These are phyloP conservation scores for Tinospora cordifolia DNA, from an alignment of 164 flowering plant species.

Conservation along the genomic window DNA sequence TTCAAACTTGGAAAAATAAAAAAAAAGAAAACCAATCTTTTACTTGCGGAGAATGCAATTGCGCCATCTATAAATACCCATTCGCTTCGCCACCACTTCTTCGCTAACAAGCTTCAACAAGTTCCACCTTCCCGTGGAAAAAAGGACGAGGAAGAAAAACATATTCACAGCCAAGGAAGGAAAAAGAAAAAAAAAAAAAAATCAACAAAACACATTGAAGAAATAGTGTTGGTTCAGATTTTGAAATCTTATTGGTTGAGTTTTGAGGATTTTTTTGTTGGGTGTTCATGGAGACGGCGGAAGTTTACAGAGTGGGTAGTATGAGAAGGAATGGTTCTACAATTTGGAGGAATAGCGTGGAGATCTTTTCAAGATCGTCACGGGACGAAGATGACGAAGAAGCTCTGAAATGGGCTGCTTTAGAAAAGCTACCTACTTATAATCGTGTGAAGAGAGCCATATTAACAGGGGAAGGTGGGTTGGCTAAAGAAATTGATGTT, in stretches of 20 bases:
- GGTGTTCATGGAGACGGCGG: slow-evolving; percentile 15
- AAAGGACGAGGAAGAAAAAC: too few species aligned
- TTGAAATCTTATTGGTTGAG: not conserved
- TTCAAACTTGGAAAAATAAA: too few species aligned
- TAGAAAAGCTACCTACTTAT: slow-evolving; percentile 55
- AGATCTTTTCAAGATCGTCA: slow-evolving; percentile 44
- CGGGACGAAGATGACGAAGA: slow-evolving; percentile 66
- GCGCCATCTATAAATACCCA: too few species aligned
- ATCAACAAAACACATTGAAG: too few species aligned
- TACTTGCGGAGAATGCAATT: too few species aligned
- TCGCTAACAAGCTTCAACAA: too few species aligned
- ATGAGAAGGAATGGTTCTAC: slow-evolving; percentile 26
- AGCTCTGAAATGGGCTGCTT: slow-evolving; percentile 74
- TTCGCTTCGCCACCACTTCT: too few species aligned
- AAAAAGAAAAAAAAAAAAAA: too few species aligned
- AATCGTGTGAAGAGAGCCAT: slow-evolving; percentile 59
- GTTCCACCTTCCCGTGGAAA: too few species aligned
- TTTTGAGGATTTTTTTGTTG: not conserved
- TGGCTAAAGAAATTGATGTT: slow-evolving; percentile 42
- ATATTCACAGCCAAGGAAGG: too few species aligned
- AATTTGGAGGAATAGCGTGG: slow-evolving; percentile 36
- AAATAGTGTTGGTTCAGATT: not conserved
- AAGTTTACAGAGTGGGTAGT: slow-evolving; percentile 22
- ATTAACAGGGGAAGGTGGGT: slow-evolving; percentile 32
- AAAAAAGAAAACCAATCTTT: too few species aligned